Evolutionary conservation across 208 protist genomes (phyloP), one percentile per base, ranked within the genome.

Genomic region (Wallacemonas sp.): DNA sequence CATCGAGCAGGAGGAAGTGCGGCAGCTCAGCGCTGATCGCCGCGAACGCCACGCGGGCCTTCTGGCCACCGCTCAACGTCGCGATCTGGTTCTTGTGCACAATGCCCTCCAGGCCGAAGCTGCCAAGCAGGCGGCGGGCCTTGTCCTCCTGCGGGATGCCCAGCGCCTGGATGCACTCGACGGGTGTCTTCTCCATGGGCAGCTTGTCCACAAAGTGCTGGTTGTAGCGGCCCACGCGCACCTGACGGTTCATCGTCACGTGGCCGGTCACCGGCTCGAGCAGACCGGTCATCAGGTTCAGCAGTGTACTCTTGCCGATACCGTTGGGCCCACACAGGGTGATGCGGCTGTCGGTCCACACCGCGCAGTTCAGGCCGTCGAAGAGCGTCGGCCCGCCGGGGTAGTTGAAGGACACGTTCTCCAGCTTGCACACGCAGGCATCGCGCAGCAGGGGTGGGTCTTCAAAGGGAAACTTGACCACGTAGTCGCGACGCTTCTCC

Each of bases 1-100:
- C 97, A 73, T 98, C 97, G 37, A 99, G 85, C 27, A 98, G 78
- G 17, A 99, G 79, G 45, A 98, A 87, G 72, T 98, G 91, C 13
- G 97, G 97, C 27, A 66, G 48, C 68, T 92, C 79, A 24, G 92
- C 85, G 46, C 91, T 94, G 57, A 98, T 95, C 6, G 78, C 77
- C 1, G 97, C 94, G 50, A 98, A 89, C 12, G 85, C 88, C 21
- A 98, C 89, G n/a, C 97, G 86, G 17, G 91, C 85, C 72, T 97
- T 97, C 74, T 99, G 95, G 0, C 97, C 96, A 27, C 95, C 97
- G 69, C 88, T 96, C 9, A 98, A 80, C 27, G 91, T 98, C 22
- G 78, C 76, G 68, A 97, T 97, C 57, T 92, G 83, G 59, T 94
- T 89, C 59, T 91, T 85, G 68, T 97, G 92, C 22, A 88, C 85